Evolutionary conservation across 2,329 filamentous ascomycete genomes (phyloP), one percentile per base, ranked within the genome.

Genomic region (Apiospora aurea): DNA sequence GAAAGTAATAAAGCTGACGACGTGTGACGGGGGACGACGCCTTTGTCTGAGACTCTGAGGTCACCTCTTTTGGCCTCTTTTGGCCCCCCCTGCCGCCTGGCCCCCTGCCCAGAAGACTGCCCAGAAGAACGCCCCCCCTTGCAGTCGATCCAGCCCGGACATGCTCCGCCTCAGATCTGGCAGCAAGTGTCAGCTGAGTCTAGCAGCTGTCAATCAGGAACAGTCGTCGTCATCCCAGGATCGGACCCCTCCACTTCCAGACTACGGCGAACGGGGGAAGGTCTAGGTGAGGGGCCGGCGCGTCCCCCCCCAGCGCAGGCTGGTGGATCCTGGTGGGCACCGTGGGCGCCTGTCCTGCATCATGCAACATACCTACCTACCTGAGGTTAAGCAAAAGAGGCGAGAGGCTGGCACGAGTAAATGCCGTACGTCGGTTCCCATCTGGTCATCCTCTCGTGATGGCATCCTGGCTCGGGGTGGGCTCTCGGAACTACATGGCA

Each of bases 181-280:
- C 29, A 24, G 34, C 57, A 64, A 34, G 29, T 64, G 57, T n/a
- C 29, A 41, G 57, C 34, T 64, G 57, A 64, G 34, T 10, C 34
- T 10, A n/a, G 57, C 57, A 64, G 34, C 8, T 64, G 57, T 18
- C 34, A n/a, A 14, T 64, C 57, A 41, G 34, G 57, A 41, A n/a
- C 57, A 64, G 57, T 64, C 57, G 57, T 64, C 57, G 57, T 64
- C 57, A 64, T 64, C 34, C 57, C 41, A 64, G n/a, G 57, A 41
- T 41, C 57, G 10, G 57, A 41, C 29, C 34, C 53, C 57, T 64
- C 57, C 34, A 64, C 26, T 29, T 29, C 26, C 26, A 29, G 26
- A 29, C 57, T 64, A 41, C 18, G 46, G 46, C 18, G 18, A 11
- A 11, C 41, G 41, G 49, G 47, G n/a, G 49, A 24, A 24, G n/a